Percentiles rank a stretch among this genome's conserved stretches.
Conservation (phyloP, 108 stramenopile genomes). For the Pseudonitzschia pungens region DNA sequence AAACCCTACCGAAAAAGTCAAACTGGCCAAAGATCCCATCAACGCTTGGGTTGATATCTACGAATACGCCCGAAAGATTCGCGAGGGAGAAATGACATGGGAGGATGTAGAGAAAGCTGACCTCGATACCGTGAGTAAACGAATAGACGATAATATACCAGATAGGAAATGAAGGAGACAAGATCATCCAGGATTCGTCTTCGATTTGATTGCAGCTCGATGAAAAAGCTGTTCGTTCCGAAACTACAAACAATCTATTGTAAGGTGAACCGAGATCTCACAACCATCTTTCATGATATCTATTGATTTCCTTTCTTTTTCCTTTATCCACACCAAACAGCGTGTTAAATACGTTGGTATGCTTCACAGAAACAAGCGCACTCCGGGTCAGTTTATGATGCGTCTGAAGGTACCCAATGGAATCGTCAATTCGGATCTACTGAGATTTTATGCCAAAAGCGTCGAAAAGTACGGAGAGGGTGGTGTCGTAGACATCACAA, state of each 20-base stretch:
- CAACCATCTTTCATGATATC: background rate
- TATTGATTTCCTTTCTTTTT: background rate
- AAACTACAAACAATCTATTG: background rate
- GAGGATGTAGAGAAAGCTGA: constrained; percentile 85
- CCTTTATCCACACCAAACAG: constrained; percentile 11
- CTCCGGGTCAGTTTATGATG: constrained; percentile 96
- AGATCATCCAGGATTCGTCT: no score
- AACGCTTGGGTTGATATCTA: constrained; percentile 84
- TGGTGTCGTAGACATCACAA: constrained; percentile 90
- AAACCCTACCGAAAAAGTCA: constrained; percentile 78
- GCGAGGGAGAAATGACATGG: constrained; percentile 83
- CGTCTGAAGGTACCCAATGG: constrained; percentile 91
- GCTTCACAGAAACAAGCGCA: constrained; percentile 89
- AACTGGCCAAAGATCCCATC: constrained; percentile 78
- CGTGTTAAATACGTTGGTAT: constrained; percentile 93
- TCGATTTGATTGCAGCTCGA: no score
- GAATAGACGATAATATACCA: background rate
- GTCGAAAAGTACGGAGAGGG: constrained; percentile 89
- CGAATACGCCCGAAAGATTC: constrained; percentile 82
- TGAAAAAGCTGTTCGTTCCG: no score
- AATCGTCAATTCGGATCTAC: constrained; percentile 87
- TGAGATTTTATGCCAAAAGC: constrained; percentile 82
- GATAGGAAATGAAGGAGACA: no score
- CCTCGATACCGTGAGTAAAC: constrained; percentile 64
- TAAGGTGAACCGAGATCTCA: background rate